phyloP scores from a whole-genome alignment of 2,329 filamentous ascomycete species.

The Trichoderma aggressivum region DNA sequence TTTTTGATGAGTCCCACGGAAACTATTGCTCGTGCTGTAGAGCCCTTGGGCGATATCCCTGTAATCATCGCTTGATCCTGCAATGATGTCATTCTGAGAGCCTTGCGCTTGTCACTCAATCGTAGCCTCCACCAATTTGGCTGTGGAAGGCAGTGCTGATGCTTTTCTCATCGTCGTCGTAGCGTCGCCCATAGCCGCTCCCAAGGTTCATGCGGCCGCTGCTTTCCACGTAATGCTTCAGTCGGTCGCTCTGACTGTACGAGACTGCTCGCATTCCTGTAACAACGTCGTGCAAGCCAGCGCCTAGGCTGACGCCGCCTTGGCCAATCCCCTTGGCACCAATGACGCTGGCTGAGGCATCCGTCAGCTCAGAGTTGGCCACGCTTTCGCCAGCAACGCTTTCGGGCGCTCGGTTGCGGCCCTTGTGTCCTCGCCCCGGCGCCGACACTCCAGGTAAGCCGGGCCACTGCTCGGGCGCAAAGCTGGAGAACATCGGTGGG shows the following conservation, averaged over 20 bases:
- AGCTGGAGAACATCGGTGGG: conserved; percentile 92
- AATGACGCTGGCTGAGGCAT: conserved; percentile 74
- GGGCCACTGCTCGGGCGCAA: conserved; percentile 85
- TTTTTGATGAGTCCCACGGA: neutral
- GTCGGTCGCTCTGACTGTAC: conserved; percentile 66
- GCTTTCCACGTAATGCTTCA: conserved; percentile 92
- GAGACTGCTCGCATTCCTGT: conserved; percentile 60
- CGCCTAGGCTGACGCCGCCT: conserved; percentile 81
- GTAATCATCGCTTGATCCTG: conserved; percentile 30
- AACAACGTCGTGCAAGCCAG: conserved; percentile 72
- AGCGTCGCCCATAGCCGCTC: conserved; percentile 66
- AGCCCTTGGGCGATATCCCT: conserved; percentile 22
- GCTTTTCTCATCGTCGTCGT: conserved; percentile 93
- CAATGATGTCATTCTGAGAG: neutral
- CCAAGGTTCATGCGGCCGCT: conserved; percentile 65
- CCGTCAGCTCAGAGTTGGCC: conserved; percentile 84
- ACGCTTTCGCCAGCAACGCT: conserved; percentile 91
- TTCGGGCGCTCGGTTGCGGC: conserved; percentile 63
- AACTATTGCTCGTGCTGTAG: conserved; percentile 10
- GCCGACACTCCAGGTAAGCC: conserved; percentile 63
- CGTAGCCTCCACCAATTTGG: conserved; percentile 70
- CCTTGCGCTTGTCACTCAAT: conserved; percentile 39
- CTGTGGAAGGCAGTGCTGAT: conserved; percentile 95
- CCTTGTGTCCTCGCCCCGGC: conserved; percentile 63
- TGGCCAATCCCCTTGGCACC: conserved; percentile 72